A percentile compares a stretch with the other conserved stretches of the same genome.
Conservation (phyloP, 805 yeast genomes). For the Debaryomyces tyrocola region DNA sequence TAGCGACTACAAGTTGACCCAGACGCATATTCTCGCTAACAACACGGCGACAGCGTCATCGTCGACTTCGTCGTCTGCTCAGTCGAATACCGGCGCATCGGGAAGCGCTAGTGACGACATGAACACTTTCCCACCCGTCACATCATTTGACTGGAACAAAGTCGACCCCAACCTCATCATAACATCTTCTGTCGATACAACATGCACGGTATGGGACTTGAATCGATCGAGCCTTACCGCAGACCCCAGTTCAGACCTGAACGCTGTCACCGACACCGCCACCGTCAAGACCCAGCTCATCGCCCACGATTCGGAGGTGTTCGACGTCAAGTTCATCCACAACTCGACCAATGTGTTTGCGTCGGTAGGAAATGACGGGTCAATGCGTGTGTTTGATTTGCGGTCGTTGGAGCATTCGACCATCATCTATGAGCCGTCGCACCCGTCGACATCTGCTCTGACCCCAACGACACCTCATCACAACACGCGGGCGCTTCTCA, state of each 20-base stretch:
- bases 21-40: slow-evolving; percentile 41
- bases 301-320: slow-evolving; percentile 95
- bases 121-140: slow-evolving; percentile 76
- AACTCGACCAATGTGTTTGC: slow-evolving; percentile 78
- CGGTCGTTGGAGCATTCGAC: slow-evolving; percentile 91
- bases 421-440: slow-evolving; percentile 83
- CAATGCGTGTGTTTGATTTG: slow-evolving; percentile 88
- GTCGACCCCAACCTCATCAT: slow-evolving; percentile 68
- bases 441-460: slow-evolving; percentile 3
- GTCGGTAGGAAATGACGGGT: slow-evolving; percentile 94
- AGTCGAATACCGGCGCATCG: slow-evolving; percentile 6
- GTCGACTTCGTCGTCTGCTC: slow-evolving; percentile 9
- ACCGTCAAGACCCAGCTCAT: slow-evolving; percentile 88
- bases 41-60: slow-evolving; percentile 27
- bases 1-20: slow-evolving; percentile 35
- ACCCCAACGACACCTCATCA: slow-evolving; percentile 4
- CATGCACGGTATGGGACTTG: slow-evolving; percentile 96
- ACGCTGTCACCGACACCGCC: slow-evolving; percentile 41
- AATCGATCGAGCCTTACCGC: slow-evolving; percentile 24
- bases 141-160: slow-evolving; percentile 91
- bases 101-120: slow-evolving; percentile 37
- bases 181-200: slow-evolving; percentile 90
- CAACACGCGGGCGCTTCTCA: slow-evolving; percentile 59
- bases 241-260: slow-evolving; percentile 3
- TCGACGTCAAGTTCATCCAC: slow-evolving; percentile 82